Percentiles rank a stretch among this genome's conserved stretches.
Conservation (phyloP, 1,284 basidiomycete genomes). For the Porodaedalea pini region DNA sequence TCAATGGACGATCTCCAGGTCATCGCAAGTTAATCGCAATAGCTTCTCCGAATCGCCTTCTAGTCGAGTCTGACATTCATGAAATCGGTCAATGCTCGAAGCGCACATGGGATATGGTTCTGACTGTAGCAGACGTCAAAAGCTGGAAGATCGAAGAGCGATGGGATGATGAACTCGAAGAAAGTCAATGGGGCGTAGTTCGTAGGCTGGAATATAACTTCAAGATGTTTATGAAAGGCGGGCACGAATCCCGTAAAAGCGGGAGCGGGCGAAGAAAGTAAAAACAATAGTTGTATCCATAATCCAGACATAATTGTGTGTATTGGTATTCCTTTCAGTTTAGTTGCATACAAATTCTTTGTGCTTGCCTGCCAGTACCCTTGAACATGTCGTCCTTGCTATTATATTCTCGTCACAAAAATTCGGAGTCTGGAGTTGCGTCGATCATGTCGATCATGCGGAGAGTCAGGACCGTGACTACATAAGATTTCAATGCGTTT, state of each 20-base stretch:
- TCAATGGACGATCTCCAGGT: conserved; percentile 65
- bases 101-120: conserved; percentile 69
- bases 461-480: not conserved
- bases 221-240: conserved; percentile 41
- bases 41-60: conserved; percentile 57
- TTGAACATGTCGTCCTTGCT: no score
- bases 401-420: no score
- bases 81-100: conserved; percentile 47
- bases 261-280: not conserved
- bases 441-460: not conserved
- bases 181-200: conserved; percentile 55
- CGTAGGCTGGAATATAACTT: conserved; percentile 64
- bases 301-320: not conserved
- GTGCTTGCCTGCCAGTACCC: no score
- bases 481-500: no score
- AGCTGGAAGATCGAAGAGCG: conserved; percentile 62
- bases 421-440: not conserved
- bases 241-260: not conserved
- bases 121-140: conserved; percentile 56
- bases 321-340: no score
- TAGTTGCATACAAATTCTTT: no score
- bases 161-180: conserved; percentile 43
- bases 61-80: conserved; percentile 77
- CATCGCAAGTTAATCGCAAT: conserved; percentile 56
- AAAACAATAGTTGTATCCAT: not conserved